Evolutionary conservation across 2,329 filamentous ascomycete species (phyloP).

Genomic region (Fusarium ramigenum): DNA sequence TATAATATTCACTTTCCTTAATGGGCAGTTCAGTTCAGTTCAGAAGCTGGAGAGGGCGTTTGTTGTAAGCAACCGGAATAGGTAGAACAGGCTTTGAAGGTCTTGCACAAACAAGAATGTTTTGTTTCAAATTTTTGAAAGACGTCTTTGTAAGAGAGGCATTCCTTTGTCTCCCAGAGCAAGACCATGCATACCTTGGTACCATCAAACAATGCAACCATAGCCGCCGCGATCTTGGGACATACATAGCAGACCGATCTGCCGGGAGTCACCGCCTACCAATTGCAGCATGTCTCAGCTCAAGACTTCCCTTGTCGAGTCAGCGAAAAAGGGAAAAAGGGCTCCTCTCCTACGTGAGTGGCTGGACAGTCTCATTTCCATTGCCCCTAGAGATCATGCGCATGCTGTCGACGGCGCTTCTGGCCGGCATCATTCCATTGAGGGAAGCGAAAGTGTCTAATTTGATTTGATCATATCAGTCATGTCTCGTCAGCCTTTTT

Average conservation of each 20-base stretch:
- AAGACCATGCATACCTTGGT: not conserved
- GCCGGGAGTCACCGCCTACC: slow-evolving; percentile 9
- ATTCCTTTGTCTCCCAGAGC: slow-evolving; percentile 8
- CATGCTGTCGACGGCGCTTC: slow-evolving; percentile 1
- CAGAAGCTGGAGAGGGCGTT: not conserved
- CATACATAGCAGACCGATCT: not conserved
- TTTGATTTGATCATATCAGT: slow-evolving; percentile 18
- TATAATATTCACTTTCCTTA: slow-evolving; percentile 16
- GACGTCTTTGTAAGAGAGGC: not conserved
- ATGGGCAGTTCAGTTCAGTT: not conserved
- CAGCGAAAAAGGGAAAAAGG: slow-evolving; percentile 9
- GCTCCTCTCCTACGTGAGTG: slow-evolving; percentile 18
- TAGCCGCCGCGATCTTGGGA: not conserved
- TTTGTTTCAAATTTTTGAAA: not conserved
- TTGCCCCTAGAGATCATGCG: slow-evolving; percentile 16
- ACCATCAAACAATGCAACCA: not conserved
- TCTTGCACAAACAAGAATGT: no score
- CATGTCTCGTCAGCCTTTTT: not conserved
- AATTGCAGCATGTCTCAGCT: not conserved
- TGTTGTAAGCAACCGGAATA: not conserved
- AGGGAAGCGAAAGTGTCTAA: slow-evolving; percentile 32
- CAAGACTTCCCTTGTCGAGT: slow-evolving; percentile 2
- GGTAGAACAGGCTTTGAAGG: not conserved
- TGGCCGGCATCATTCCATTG: slow-evolving; percentile 12
- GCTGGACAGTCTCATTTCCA: slow-evolving; percentile 30